Evolutionary conservation across 306 rosid genomes (phyloP).

Genomic region (Glycine soja): DNA sequence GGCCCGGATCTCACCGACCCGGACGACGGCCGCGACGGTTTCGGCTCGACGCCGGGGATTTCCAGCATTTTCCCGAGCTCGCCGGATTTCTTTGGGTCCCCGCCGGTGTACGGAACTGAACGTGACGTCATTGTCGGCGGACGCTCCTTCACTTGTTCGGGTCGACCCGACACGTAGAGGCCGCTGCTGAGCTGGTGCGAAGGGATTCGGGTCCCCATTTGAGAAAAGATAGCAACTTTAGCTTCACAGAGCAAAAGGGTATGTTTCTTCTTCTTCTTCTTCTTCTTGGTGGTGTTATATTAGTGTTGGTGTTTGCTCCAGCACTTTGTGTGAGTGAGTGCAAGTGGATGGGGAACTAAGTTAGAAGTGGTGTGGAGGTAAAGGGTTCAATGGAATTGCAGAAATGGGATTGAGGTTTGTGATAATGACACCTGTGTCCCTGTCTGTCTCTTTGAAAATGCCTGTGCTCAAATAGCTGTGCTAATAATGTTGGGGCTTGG

Average conservation of each 20-base stretch:
- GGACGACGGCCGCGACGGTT: conserved; percentile 68
- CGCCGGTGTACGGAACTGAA: conserved; percentile 92
- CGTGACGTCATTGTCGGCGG: conserved; percentile 89
- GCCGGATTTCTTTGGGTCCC: conserved; percentile 93
- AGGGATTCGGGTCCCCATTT: conserved; percentile 84
- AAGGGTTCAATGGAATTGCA: conserved; percentile 43
- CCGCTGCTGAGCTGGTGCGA: conserved; percentile 95
- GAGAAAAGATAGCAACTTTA: conserved; percentile 34
- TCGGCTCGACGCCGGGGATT: conserved; percentile 58
- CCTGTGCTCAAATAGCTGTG: neutral
- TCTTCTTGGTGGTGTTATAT: neutral
- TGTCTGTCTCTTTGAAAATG: neutral
- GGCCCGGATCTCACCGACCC: conserved; percentile 90
- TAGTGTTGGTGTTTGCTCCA: neutral
- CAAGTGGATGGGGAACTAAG: conserved; percentile 34
- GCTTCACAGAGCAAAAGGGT: neutral
- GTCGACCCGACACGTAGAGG: conserved; percentile 90
- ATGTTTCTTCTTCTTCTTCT: neutral
- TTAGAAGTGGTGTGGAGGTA: conserved; percentile 8
- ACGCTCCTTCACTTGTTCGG: conserved; percentile 80
- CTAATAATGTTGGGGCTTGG: conserved; percentile 13
- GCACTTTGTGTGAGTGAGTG: conserved; percentile 26
- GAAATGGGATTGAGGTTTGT: conserved; percentile 53
- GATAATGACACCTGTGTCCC: conserved; percentile 57
- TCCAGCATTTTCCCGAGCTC: conserved; percentile 95